Conservation (phyloP, 331 rosid genomes). For the Rhamnella rubrinervis region DNA sequence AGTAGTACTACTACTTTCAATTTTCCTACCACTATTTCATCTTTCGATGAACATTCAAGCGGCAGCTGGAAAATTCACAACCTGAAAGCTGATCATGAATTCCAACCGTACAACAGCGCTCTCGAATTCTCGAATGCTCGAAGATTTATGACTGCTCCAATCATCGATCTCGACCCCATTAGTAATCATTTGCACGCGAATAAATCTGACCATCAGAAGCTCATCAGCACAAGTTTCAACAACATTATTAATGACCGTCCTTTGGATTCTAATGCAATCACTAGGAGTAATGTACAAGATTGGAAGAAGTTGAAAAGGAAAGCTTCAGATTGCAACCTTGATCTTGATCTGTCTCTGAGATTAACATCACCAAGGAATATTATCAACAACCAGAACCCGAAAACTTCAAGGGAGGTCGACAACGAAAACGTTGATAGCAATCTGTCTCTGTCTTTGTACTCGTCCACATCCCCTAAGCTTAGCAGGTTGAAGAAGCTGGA, state of each 20-base stretch:
- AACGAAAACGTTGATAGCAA: slow-evolving; percentile 20
- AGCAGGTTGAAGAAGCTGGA: slow-evolving; percentile 16
- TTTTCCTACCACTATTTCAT: slow-evolving; percentile 17
- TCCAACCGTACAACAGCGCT: slow-evolving; percentile 31
- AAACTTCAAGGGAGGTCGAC: not conserved
- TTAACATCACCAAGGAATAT: slow-evolving; percentile 24
- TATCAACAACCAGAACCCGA: slow-evolving; percentile 4
- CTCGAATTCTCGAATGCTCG: slow-evolving; percentile 30
- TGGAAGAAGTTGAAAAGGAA: slow-evolving; percentile 34
- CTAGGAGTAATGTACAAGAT: slow-evolving; percentile 10
- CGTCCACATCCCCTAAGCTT: slow-evolving; percentile 17
- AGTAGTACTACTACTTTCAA: slow-evolving; percentile 10
- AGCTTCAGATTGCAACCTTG: slow-evolving; percentile 26
- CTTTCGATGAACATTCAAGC: slow-evolving; percentile 31
- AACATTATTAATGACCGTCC: not conserved
- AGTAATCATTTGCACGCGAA: slow-evolving; percentile 21
- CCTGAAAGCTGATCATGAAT: slow-evolving; percentile 17
- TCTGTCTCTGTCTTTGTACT: slow-evolving; percentile 38
- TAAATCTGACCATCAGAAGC: slow-evolving; percentile 10
- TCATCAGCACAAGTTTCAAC: slow-evolving; percentile 13
- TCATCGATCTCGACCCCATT: slow-evolving; percentile 17
- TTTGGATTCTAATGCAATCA: not conserved
- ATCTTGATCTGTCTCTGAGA: slow-evolving; percentile 42
- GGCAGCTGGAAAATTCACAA: slow-evolving; percentile 35
- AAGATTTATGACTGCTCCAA: too few relatives aligned